Conservation (phyloP, 1,284 basidiomycete species). For the Ganoderma leucocontextum region DNA sequence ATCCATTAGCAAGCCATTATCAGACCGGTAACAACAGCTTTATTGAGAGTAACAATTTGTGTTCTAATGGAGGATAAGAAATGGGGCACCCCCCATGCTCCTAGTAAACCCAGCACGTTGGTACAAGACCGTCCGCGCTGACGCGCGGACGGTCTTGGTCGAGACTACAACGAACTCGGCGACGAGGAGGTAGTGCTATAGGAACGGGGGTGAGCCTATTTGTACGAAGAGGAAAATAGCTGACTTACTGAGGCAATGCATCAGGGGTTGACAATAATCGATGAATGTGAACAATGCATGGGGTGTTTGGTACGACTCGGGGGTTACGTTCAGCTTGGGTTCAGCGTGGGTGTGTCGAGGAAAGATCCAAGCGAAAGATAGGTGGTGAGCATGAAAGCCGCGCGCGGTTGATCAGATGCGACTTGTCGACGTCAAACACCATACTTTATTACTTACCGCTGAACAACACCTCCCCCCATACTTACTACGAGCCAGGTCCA, state of each 20-base stretch:
- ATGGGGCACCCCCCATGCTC: too few relatives aligned
- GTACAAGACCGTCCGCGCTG: too few relatives aligned
- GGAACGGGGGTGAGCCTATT: not conserved
- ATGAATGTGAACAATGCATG: not conserved
- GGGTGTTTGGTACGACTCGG: not conserved
- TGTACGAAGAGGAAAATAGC: not conserved
- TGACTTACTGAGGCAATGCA: not conserved
- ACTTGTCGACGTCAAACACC: too few relatives aligned
- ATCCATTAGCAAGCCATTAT: too few relatives aligned
- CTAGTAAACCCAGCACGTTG: too few relatives aligned
- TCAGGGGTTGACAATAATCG: not conserved
- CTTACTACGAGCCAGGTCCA: too few relatives aligned
- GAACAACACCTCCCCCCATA: too few relatives aligned
- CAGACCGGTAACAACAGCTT: too few relatives aligned
- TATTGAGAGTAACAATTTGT: too few relatives aligned
- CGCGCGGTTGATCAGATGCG: not conserved
- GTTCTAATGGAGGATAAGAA: too few relatives aligned
- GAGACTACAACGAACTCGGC: not conserved
- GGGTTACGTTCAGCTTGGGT: too few relatives aligned
- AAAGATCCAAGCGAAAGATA: slow-evolving; percentile 3
- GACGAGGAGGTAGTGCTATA: not conserved
- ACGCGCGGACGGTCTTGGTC: too few relatives aligned
- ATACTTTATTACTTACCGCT: not conserved
- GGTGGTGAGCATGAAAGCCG: not conserved
- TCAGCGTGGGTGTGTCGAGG: not conserved